These are phyloP conservation scores for Aureobasidium zeae DNA, from an alignment of 2,329 filamentous ascomycete genomes.

Conservation along the genomic window DNA sequence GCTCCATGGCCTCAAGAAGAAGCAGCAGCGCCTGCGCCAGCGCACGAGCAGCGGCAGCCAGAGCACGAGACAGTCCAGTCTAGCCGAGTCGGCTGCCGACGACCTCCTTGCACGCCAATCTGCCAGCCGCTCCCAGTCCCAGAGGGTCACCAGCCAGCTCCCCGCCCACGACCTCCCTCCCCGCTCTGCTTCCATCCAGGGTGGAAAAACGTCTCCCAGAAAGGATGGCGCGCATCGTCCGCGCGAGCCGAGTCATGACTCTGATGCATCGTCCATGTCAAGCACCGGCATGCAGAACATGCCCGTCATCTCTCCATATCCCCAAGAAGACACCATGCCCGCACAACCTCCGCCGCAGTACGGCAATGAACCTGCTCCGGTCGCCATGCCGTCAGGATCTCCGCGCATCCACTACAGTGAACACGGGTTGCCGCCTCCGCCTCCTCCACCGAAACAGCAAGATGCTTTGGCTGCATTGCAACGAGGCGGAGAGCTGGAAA, in stretches of 20 bases:
- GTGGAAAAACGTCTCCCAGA: constrained; percentile 36
- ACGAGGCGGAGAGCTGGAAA: constrained; percentile 82
- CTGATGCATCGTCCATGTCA: constrained; percentile 60
- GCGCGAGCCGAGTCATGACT: constrained; percentile 26
- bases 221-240: constrained; percentile 28
- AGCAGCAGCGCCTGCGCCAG: constrained; percentile 75
- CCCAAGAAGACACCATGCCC: constrained; percentile 49
- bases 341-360: constrained; percentile 23
- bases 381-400: constrained; percentile 8
- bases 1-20: constrained; percentile 89
- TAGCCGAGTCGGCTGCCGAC: constrained; percentile 39
- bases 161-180: constrained; percentile 36
- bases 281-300: constrained; percentile 68
- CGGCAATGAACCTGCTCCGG: constrained; percentile 9
- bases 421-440: constrained; percentile 48
- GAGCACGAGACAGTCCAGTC: constrained; percentile 35
- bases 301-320: constrained; percentile 64
- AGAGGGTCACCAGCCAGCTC: constrained; percentile 36
- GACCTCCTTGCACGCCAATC: constrained; percentile 32
- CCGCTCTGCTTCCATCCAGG: constrained; percentile 37
- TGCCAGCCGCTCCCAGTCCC: constrained; percentile 33
- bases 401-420: constrained; percentile 23
- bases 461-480: constrained; percentile 88
- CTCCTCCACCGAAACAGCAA: constrained; percentile 72
- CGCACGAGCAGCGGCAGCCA: constrained; percentile 29